Percentiles rank a stretch among this genome's conserved stretches.
phyloP scores from a whole-genome alignment of 2,329 filamentous ascomycete species.

The Thielaviopsis ethacetica region DNA sequence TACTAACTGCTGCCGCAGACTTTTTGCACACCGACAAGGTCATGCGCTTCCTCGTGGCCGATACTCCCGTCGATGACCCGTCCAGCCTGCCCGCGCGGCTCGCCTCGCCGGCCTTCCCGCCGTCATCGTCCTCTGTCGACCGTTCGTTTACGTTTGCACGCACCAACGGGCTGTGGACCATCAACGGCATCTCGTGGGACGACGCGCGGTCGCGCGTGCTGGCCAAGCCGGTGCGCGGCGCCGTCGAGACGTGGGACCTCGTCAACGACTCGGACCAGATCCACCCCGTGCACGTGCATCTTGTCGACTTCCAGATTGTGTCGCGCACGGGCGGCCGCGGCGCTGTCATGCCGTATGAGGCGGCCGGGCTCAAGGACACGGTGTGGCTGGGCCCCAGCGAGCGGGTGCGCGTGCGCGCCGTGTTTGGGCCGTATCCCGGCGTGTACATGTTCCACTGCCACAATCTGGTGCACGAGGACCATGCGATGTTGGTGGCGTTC shows the following conservation, averaged over 20 bases:
- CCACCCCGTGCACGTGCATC: constrained; percentile 41
- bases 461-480: constrained; percentile 29
- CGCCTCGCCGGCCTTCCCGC: constrained; percentile 24
- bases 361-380: constrained; percentile 38
- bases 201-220: constrained; percentile 32
- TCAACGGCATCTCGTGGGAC: constrained; percentile 32
- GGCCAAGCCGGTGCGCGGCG: constrained; percentile 29
- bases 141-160: constrained; percentile 30
- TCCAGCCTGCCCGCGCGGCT: constrained; percentile 21
- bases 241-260: constrained; percentile 32
- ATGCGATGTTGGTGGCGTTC: constrained; percentile 31
- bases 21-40: constrained; percentile 34
- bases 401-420: constrained; percentile 31
- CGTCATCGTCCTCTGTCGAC: constrained; percentile 20
- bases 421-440: constrained; percentile 36
- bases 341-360: constrained; percentile 33
- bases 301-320: constrained; percentile 40
- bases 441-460: constrained; percentile 34
- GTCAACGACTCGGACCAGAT: constrained; percentile 32
- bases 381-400: constrained; percentile 37
- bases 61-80: constrained; percentile 20
- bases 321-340: constrained; percentile 27
- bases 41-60: constrained; percentile 34
- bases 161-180: constrained; percentile 28
- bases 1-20: constrained; percentile 19